phyloP scores from a whole-genome alignment of 306 rosid genomes.

The Leucaena leucocephala region DNA sequence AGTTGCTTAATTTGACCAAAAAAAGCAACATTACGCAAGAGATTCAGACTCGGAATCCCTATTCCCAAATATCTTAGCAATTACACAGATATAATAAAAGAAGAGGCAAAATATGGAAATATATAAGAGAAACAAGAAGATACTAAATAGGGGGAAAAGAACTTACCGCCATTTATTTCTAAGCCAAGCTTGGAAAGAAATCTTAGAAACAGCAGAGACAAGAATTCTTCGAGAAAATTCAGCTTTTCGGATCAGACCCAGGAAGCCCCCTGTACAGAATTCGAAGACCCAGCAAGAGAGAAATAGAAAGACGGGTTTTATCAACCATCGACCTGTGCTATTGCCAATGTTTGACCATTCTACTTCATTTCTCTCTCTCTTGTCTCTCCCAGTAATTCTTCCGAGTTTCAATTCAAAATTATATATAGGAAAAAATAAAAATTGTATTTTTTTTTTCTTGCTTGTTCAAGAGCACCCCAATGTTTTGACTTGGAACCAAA shows the following conservation, averaged over 20 bases:
- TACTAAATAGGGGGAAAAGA: not conserved
- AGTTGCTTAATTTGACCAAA: constrained; percentile 13
- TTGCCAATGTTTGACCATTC: constrained; percentile 80
- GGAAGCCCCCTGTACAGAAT: constrained; percentile 42
- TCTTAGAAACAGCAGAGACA: constrained; percentile 25
- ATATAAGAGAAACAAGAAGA: not conserved
- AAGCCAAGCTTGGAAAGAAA: constrained; percentile 45
- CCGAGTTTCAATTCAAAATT: constrained; percentile 33
- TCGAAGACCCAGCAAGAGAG: constrained; percentile 39
- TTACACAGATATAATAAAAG: constrained; percentile 32
- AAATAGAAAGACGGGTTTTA: constrained; percentile 51
- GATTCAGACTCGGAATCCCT: constrained; percentile 18
- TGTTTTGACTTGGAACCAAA: not conserved
- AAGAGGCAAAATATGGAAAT: not conserved
- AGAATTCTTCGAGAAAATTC: too few species aligned
- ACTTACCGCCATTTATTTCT: constrained; percentile 75
- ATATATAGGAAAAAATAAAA: not conserved
- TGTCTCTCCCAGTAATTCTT: constrained; percentile 33
- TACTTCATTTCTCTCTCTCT: constrained; percentile 10
- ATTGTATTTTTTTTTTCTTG: not conserved
- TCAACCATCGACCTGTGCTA: constrained; percentile 76
- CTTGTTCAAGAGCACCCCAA: not conserved
- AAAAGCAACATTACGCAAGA: constrained; percentile 35
- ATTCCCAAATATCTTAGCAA: constrained; percentile 30
- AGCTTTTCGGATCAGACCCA: constrained; percentile 32